These are phyloP conservation scores for Leishmania arabica DNA, from an alignment of 208 protist genomes.

Conservation along the genomic window DNA sequence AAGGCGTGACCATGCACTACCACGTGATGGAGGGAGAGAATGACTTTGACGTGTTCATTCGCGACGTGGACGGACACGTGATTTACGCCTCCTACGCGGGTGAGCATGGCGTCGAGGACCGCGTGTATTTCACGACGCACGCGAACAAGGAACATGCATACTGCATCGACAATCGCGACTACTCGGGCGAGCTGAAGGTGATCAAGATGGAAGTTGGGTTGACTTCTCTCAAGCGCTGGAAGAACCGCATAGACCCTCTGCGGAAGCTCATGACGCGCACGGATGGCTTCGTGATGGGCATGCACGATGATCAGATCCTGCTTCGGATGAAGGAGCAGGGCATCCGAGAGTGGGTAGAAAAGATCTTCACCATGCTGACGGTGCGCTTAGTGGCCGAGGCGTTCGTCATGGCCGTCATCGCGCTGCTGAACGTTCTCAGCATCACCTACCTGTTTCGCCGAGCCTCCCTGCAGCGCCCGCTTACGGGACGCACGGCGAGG, in stretches of 20 bases:
- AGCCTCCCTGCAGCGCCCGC: neutral
- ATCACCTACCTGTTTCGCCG: constrained; percentile 43
- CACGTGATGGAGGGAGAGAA: constrained; percentile 58
- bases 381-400: constrained; percentile 62
- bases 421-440: constrained; percentile 55
- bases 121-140: constrained; percentile 81
- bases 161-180: constrained; percentile 79
- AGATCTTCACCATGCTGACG: constrained; percentile 52
- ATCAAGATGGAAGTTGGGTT: constrained; percentile 76
- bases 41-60: constrained; percentile 81
- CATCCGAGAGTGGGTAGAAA: constrained; percentile 67
- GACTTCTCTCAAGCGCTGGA: constrained; percentile 79
- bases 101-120: constrained; percentile 70
- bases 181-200: constrained; percentile 51
- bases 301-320: constrained; percentile 84
- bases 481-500: neutral
- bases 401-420: constrained; percentile 58
- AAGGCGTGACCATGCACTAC: constrained; percentile 77
- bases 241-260: constrained; percentile 77
- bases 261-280: constrained; percentile 60
- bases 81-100: constrained; percentile 78
- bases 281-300: constrained; percentile 71
- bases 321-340: constrained; percentile 63
- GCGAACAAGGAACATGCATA: constrained; percentile 65
- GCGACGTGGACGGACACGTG: constrained; percentile 53